Percentiles rank a stretch among this genome's conserved stretches.
Evolutionary conservation across 495 filamentous ascomycete species (phyloP).

Genomic region (Thozetella sp.): DNA sequence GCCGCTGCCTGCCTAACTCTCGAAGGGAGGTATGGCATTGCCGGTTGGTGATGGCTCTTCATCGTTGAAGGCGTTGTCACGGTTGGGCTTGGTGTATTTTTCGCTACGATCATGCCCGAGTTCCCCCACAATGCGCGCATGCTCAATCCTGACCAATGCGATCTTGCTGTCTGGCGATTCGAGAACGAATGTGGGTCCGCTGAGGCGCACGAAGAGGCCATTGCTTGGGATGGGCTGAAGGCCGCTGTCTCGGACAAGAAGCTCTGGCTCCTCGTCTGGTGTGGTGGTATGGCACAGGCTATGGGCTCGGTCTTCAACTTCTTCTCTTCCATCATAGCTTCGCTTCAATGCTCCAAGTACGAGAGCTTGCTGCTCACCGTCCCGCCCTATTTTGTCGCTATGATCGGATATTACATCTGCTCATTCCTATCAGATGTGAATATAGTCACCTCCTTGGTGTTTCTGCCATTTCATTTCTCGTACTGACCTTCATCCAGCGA

Average conservation of each 20-base stretch:
- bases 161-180: slow-evolving; percentile 13
- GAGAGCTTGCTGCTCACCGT: slow-evolving; percentile 11
- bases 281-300: slow-evolving; percentile 11
- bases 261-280: slow-evolving; percentile 13
- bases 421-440: neutral
- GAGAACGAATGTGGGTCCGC: slow-evolving; percentile 10
- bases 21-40: slow-evolving; percentile 3
- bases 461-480: neutral
- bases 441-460: neutral
- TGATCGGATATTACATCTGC: neutral
- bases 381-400: slow-evolving; percentile 4
- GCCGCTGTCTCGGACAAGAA: slow-evolving; percentile 9
- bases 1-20: slow-evolving; percentile 4
- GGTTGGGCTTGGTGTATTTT: neutral
- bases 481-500: neutral
- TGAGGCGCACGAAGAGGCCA: slow-evolving; percentile 9
- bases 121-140: slow-evolving; percentile 9
- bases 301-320: slow-evolving; percentile 1
- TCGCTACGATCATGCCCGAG: slow-evolving; percentile 6
- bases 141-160: slow-evolving; percentile 7
- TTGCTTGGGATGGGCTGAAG: neutral
- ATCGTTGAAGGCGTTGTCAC: slow-evolving; percentile 5
- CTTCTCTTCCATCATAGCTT: slow-evolving; percentile 3
- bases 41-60: slow-evolving; percentile 9
- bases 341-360: slow-evolving; percentile 3